Base-by-base conservation (phyloP, 805 yeast species). In the Candida patagonica region DNA sequence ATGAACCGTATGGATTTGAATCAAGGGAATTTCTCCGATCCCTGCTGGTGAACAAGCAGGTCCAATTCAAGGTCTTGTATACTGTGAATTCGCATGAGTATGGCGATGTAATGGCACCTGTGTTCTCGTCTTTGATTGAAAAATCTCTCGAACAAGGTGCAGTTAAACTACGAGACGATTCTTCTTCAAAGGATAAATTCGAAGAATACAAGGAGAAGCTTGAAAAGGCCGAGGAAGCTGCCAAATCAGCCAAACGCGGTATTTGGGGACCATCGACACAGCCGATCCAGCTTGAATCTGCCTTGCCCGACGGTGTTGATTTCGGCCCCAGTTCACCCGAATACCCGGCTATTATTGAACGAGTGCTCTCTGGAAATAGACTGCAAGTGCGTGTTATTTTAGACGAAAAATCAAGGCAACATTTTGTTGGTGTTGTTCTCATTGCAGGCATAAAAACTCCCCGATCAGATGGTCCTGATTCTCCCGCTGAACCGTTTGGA, bases 391-490 rank as follows among this genome's bases (percentile, higher is more conserved):
- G 94, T 30, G 56, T 76, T 9, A 47, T 76, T 40, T 51, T 73
- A 35, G 65, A 63, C 42, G 60, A 66, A 35, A 59, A 60, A n/a
- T 59, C 60, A 30, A 35, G 37, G 5, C 26, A 23, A 15, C 92
- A 82, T 44, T 71, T 69, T 30, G 68, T 73, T 22, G 64, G 76
- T 22, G 78, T 80, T 8, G 70, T 80, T 23, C 56, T 79, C 29
- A 61, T 85, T 46, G 92, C 92, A 2, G 95, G 95, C 34, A 62
- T 82, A 44, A 73, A 74, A 49, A 57, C 78, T 19, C 94, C 94
- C 39, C 68, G 94, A 56, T 73, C 86, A 2, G 74, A 77, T 35
- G 68, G 69, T 26, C 48, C 61, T 5, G 57, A 60, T 23, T 25
- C 44, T 10, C 38, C 57, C 6, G 61, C 56, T 9, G 81, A 76